Percentiles rank a stretch among this genome's conserved stretches.
Evolutionary conservation across 192 early-diverging fungal genomes (phyloP).

Genomic region (Gaertneriomyces semiglobifer): DNA sequence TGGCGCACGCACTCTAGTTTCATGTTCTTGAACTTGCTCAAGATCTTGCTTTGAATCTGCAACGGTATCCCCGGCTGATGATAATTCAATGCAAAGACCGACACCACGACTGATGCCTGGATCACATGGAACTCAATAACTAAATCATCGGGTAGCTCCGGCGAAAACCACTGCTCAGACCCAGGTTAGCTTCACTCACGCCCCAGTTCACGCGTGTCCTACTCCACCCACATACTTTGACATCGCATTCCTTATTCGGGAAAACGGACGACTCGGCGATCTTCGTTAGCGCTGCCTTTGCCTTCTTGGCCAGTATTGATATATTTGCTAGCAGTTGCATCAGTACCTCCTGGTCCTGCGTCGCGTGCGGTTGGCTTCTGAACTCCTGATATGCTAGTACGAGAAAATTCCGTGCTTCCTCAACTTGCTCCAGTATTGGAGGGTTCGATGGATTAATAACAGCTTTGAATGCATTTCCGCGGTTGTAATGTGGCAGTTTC

Average conservation of each 20-base stretch:
- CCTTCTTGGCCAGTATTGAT: conserved; percentile 5
- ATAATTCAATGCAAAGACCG: conserved; percentile 33
- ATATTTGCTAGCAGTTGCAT: conserved; percentile 9
- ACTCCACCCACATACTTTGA: conserved; percentile 8
- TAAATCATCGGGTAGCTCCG: conserved; percentile 45
- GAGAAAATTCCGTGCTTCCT: conserved; percentile 24
- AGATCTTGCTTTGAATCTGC: conserved; percentile 40
- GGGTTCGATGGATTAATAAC: conserved; percentile 24
- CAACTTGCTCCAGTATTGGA: conserved; percentile 22
- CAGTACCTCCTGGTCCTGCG: conserved; percentile 7
- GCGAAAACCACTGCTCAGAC: conserved; percentile 34
- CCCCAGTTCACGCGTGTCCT: too few relatives aligned
- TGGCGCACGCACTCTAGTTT: conserved; percentile 35
- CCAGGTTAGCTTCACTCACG: background rate
- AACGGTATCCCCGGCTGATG: conserved; percentile 38
- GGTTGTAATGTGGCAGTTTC: conserved; percentile 40
- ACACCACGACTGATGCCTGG: conserved; percentile 24
- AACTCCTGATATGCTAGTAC: conserved; percentile 19
- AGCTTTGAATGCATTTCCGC: conserved; percentile 25
- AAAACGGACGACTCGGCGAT: conserved; percentile 16
- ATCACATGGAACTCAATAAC: conserved; percentile 39
- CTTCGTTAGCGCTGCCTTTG: background rate
- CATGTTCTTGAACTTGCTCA: conserved; percentile 34
- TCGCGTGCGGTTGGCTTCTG: background rate
- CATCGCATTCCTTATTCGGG: conserved; percentile 27